These are phyloP conservation scores for Simplicillium sp. DNA, from an alignment of 2,329 filamentous ascomycete species.

Conservation along the genomic window DNA sequence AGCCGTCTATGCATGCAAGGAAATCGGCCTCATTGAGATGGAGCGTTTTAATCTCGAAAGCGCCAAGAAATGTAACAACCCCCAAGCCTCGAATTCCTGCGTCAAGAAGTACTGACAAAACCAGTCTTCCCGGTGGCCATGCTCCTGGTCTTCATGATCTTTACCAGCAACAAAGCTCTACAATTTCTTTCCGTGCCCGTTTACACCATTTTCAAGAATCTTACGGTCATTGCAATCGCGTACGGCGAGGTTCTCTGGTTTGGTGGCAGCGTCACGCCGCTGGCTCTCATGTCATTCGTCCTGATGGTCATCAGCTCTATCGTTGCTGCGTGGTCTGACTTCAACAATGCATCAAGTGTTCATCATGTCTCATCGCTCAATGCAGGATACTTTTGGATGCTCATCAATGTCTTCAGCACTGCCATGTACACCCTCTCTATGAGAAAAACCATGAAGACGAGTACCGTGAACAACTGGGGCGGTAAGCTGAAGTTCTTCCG, in stretches of 20 bases:
- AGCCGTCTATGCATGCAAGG: slow-evolving; percentile 71
- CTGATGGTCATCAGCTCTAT: slow-evolving; percentile 87
- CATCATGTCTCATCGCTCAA: slow-evolving; percentile 73
- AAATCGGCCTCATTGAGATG: slow-evolving; percentile 66
- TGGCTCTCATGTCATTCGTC: slow-evolving; percentile 81
- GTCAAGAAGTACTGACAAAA: slow-evolving; percentile 1
- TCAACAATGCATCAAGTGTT: slow-evolving; percentile 65
- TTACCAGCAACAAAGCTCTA: slow-evolving; percentile 82
- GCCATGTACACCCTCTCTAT: slow-evolving; percentile 77
- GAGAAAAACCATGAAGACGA: slow-evolving; percentile 94
- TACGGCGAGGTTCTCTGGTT: slow-evolving; percentile 96
- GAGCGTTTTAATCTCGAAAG: slow-evolving; percentile 73
- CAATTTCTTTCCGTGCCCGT: slow-evolving; percentile 89
- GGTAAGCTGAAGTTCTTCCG: slow-evolving; percentile 50
- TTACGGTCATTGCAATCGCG: slow-evolving; percentile 90
- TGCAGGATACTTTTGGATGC: slow-evolving; percentile 88
- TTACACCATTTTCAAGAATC: slow-evolving; percentile 96
- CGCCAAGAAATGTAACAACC: slow-evolving; percentile 83
- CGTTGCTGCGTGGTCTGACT: slow-evolving; percentile 91
- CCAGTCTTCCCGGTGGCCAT: slow-evolving; percentile 85
- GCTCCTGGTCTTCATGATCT: slow-evolving; percentile 92
- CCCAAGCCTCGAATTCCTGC: slow-evolving; percentile 18
- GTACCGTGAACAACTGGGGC: slow-evolving; percentile 96
- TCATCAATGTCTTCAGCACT: slow-evolving; percentile 83
- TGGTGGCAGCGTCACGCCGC: slow-evolving; percentile 72